Base-by-base conservation (phyloP, 352 stramenopile species). In the Phytophthora pisi region DNA sequence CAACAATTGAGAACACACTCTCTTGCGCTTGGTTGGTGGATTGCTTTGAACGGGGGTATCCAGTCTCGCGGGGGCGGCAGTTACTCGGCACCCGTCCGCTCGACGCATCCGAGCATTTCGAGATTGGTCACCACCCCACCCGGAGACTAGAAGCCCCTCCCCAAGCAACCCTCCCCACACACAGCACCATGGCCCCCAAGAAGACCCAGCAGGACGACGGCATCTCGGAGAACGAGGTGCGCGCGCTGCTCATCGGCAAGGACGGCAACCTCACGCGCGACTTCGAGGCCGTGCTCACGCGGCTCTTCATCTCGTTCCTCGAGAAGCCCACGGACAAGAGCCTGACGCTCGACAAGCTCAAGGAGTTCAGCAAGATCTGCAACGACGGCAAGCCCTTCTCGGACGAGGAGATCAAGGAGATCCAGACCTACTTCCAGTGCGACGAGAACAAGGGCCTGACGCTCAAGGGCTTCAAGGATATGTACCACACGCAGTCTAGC, bases 391-490 rank as follows among this genome's bases (percentile, higher is more conserved):
- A 86, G 65, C 79, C 83, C n/a, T 96, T 96, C 75, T 93, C 87
- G 60, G 83, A 93, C 61, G 81, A 85, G 36, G 88, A 96, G 76
- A 93, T 96, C 77, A 92, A 94, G 77, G 88, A 96, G 77, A 96
- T 96, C 74, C 87, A 96, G 83, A 95, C 86, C 43, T 96, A 96
- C 77, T 96, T 96, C 74, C 85, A 96, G 75, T 96, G 88, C 72
- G 87, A 96, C 64, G 88, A 96, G 75, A 96, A 96, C 78, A 93
- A 94, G 81, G 86, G 86, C 15, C 76, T 96, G 66, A 96, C 88
- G 68, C 82, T 94, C 53, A 92, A 92, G 78, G 88, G 88, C 45
- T 96, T 95, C 72, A 95, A 94, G 77, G 88, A 96, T 68, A 96
- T 96, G 86, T 96, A 96, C 84, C 88, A 95, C 77, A 96, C 88